A percentile compares a stretch with the other conserved stretches of the same genome.
Conservation (phyloP, 148 eudicot species). For the Polygonum aviculare region DNA sequence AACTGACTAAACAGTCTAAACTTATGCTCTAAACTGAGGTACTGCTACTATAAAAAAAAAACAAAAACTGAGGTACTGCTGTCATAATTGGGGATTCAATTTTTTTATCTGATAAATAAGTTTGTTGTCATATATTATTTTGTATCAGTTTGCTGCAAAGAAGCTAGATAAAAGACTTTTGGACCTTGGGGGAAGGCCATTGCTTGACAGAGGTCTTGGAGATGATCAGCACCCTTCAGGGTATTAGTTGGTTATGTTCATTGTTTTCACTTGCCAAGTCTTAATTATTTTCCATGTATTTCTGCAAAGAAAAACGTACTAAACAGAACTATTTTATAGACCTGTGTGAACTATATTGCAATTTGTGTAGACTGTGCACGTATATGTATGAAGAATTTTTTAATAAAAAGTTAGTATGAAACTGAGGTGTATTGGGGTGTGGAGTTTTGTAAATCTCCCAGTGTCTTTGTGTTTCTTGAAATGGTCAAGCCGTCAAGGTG, state of each 20-base stretch:
- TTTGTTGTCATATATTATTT: neutral
- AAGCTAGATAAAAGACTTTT: constrained; percentile 83
- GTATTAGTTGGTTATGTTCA: constrained; percentile 30
- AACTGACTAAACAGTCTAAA: neutral
- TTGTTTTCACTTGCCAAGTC: neutral
- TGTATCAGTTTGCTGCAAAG: constrained; percentile 89
- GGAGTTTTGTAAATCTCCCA: neutral
- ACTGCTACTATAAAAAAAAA: too few species aligned
- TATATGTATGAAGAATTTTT: neutral
- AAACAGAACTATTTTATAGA: neutral
- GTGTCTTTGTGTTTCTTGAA: neutral
- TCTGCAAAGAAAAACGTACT: neutral
- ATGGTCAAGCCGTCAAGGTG: neutral
- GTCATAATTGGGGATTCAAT: neutral
- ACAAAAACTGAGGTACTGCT: neutral
- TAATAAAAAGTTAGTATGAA: neutral
- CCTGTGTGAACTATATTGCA: neutral
- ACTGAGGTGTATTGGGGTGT: neutral
- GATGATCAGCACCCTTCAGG: constrained; percentile 99
- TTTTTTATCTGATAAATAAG: neutral
- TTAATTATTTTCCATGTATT: neutral
- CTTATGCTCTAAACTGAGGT: neutral
- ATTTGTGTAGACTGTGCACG: neutral
- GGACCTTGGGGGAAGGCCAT: constrained; percentile 66
- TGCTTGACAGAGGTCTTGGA: constrained; percentile 85